Percentiles rank a stretch among this genome's conserved stretches.
These are phyloP conservation scores for Prunus persica DNA, from an alignment of 306 rosid genomes.

Conservation along the genomic window Prunus_persica_NCBIv2 NC_034009.1:29333001-29333500, in stretches of 20 bases:
- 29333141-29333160: background rate
- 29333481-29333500: conserved; percentile 3
- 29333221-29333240: background rate
- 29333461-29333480: conserved; percentile 19
- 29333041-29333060: background rate
- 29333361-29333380: background rate
- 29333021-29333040: background rate
- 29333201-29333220: background rate
- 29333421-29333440: conserved; percentile 7
- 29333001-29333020: background rate
- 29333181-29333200: conserved; percentile 3
- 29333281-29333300: background rate
- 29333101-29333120: background rate
- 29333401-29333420: background rate
- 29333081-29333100: background rate
- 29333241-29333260: conserved; percentile 8
- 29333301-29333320: background rate
- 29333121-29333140: background rate
- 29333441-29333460: background rate
- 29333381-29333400: background rate
- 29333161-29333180: background rate
- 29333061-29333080: background rate
- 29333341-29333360: conserved; percentile 6
- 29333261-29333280: background rate
- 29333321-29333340: background rate